A percentile compares a stretch with the other conserved stretches of the same genome.
These are phyloP conservation scores for Aspergillus sergii DNA, from an alignment of 2,329 filamentous ascomycete genomes.

Conservation along the genomic window DNA sequence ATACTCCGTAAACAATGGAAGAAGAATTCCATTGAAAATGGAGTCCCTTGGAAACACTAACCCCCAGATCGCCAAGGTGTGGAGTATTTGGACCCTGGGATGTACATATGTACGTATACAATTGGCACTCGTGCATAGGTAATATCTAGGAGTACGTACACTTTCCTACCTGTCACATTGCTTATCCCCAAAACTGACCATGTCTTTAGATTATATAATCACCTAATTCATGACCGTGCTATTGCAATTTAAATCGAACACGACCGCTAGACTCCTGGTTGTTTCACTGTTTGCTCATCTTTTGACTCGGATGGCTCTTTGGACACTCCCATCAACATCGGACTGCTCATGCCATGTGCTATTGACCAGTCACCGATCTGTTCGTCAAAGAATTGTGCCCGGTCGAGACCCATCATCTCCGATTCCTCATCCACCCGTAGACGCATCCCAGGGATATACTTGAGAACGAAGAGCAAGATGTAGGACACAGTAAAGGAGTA, in stretches of 20 bases:
- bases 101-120: background rate
- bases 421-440: slow-evolving; percentile 58
- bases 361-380: slow-evolving; percentile 57
- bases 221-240: background rate
- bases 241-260: background rate
- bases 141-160: background rate
- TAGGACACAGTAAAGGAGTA: slow-evolving; percentile 58
- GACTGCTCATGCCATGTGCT: slow-evolving; percentile 21
- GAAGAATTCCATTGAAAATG: background rate
- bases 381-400: slow-evolving; percentile 60
- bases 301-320: slow-evolving; percentile 16
- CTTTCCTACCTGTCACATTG: background rate
- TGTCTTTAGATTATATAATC: background rate
- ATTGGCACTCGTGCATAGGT: background rate
- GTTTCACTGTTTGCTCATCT: slow-evolving; percentile 11
- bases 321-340: slow-evolving; percentile 18
- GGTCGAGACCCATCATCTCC: slow-evolving; percentile 58
- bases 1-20: background rate
- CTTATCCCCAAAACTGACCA: background rate
- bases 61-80: slow-evolving; percentile 2
- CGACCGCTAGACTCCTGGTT: background rate
- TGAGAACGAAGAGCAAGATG: slow-evolving; percentile 55
- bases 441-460: slow-evolving; percentile 58
- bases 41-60: background rate
- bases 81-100: background rate